A percentile compares a stretch with the other conserved stretches of the same genome.
Evolutionary conservation across 257 asterid species (phyloP).

Genomic region (Craterostigma plantagineum): DNA sequence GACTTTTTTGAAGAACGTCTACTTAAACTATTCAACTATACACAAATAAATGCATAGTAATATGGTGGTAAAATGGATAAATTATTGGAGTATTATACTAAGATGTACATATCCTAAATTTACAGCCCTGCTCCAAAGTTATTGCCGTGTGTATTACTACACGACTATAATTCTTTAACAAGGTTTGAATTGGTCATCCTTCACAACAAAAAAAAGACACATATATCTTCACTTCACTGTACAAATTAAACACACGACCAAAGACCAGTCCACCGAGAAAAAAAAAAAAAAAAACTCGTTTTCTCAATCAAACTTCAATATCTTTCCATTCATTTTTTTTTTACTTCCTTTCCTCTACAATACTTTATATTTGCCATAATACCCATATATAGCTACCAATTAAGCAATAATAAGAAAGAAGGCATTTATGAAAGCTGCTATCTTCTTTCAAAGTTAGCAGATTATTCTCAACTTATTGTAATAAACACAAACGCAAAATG

Average conservation of each 20-base stretch:
- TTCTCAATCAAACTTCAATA: constrained; percentile 59
- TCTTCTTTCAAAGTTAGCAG: no score
- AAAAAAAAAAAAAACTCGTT: constrained; percentile 24
- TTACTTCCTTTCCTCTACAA: constrained; percentile 5
- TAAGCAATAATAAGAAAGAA: neutral
- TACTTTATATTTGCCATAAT: neutral
- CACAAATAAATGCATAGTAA: no score
- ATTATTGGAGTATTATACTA: no score
- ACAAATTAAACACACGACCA: constrained; percentile 11
- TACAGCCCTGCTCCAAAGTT: no score
- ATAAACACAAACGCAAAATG: constrained; percentile 20
- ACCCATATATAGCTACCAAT: neutral
- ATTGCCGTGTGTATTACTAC: no score
- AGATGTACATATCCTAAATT: no score
- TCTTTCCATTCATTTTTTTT: constrained; percentile 17
- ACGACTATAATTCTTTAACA: neutral
- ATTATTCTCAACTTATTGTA: no score
- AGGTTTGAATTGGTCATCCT: constrained; percentile 4
- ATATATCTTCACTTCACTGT: no score
- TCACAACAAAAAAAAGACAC: neutral
- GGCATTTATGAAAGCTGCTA: neutral
- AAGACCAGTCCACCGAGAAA: constrained; percentile 22
- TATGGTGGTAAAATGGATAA: no score
- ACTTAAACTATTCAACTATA: no score
- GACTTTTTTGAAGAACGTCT: no score